A percentile compares a stretch with the other conserved stretches of the same genome.
phyloP scores from a whole-genome alignment of 305 asterid species.

The Ilex paraguariensis region DNA sequence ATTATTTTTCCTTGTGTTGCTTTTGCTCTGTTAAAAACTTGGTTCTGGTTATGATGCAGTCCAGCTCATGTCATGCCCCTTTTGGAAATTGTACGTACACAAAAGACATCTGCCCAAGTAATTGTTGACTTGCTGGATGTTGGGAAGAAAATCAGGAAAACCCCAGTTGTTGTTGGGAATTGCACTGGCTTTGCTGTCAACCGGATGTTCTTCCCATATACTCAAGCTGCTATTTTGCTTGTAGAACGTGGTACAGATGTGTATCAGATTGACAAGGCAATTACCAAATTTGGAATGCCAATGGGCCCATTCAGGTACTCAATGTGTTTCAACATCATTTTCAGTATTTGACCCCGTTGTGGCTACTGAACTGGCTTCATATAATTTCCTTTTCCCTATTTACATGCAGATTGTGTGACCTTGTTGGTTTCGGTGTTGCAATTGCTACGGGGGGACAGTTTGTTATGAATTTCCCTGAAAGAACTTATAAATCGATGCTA shows the following conservation, averaged over 20 bases:
- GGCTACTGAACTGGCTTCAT: not conserved
- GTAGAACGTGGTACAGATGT: conserved; percentile 86
- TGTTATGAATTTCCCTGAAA: conserved; percentile 80
- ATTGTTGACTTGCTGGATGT: conserved; percentile 85
- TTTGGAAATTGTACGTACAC: conserved; percentile 91
- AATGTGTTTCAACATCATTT: not conserved
- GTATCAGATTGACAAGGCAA: conserved; percentile 67
- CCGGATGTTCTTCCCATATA: conserved; percentile 95
- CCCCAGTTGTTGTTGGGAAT: conserved; percentile 95
- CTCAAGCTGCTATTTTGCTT: conserved; percentile 86
- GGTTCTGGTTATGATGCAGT: conserved; percentile 39
- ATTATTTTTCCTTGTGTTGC: conserved; percentile 3
- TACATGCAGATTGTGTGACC: conserved; percentile 75
- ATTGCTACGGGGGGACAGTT: conserved; percentile 86
- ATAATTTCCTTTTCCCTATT: not conserved
- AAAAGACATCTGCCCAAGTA: conserved; percentile 81
- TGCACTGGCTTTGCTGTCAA: conserved; percentile 99
- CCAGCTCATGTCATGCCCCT: conserved; percentile 99
- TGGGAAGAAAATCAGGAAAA: conserved; percentile 91
- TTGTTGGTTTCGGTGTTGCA: conserved; percentile 98
- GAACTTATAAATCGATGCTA: conserved; percentile 86
- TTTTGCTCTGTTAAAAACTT: conserved; percentile 3
- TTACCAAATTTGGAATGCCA: conserved; percentile 94
- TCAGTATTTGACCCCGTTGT: not conserved
- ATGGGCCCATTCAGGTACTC: conserved; percentile 97